Conservation (phyloP, 768 basidiomycete species). For the Lactarius pseudohatsudake region DNA sequence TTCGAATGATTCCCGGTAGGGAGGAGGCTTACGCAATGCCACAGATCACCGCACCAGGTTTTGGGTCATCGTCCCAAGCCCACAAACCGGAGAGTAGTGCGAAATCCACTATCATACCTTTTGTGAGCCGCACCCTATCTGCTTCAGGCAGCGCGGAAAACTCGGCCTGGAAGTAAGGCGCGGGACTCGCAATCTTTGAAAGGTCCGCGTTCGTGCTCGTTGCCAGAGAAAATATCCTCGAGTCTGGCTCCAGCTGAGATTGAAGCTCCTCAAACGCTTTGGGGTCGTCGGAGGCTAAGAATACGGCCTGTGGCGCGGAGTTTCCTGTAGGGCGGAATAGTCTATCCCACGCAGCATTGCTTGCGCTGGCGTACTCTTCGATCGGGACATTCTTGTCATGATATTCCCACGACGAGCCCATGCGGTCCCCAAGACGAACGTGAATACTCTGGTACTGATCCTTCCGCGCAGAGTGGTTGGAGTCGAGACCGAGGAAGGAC, state of each 20-base stretch:
- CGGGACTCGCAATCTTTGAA: slow-evolving; percentile 48
- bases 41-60: slow-evolving; percentile 56
- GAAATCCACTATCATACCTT: slow-evolving; percentile 67
- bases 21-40: slow-evolving; percentile 48
- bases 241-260: slow-evolving; percentile 38
- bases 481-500: slow-evolving; percentile 31
- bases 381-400: slow-evolving; percentile 49
- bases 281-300: slow-evolving; percentile 63
- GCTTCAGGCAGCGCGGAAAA: slow-evolving; percentile 45
- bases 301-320: slow-evolving; percentile 43
- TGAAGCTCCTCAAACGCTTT: slow-evolving; percentile 44
- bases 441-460: slow-evolving; percentile 56
- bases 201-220: slow-evolving; percentile 45
- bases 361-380: slow-evolving; percentile 47
- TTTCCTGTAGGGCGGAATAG: slow-evolving; percentile 34
- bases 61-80: slow-evolving; percentile 44
- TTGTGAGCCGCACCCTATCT: slow-evolving; percentile 50
- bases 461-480: neutral
- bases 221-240: slow-evolving; percentile 47
- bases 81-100: slow-evolving; percentile 66
- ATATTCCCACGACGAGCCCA: slow-evolving; percentile 46
- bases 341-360: slow-evolving; percentile 42
- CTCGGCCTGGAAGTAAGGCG: slow-evolving; percentile 54
- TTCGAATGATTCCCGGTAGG: slow-evolving; percentile 5
- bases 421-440: slow-evolving; percentile 61